Percentiles rank a stretch among this genome's conserved stretches.
These are phyloP conservation scores for Rhinocladiella similis DNA, from an alignment of 2,329 filamentous ascomycete species.

Conservation along the genomic window DNA sequence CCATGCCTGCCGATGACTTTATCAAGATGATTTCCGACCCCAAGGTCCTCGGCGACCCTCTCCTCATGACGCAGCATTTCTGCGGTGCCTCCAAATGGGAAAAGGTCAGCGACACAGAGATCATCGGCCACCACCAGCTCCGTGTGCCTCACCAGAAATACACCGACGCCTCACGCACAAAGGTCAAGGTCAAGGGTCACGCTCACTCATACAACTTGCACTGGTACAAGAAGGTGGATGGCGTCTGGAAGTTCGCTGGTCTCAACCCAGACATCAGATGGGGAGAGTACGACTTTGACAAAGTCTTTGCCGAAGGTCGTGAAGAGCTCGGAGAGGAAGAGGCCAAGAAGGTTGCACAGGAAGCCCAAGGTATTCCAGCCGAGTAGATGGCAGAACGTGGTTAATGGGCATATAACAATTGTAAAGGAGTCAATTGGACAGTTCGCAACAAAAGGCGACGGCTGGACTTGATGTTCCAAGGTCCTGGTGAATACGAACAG, in stretches of 20 bases:
- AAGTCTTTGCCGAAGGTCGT: slow-evolving; percentile 29
- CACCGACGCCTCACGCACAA: slow-evolving; percentile 48
- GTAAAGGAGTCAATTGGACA: no score
- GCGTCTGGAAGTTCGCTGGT: slow-evolving; percentile 35
- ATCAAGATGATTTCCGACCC: slow-evolving; percentile 59
- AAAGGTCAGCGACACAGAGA: slow-evolving; percentile 29
- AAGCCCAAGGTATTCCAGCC: slow-evolving; percentile 26
- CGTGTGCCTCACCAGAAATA: slow-evolving; percentile 64
- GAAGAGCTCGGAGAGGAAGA: slow-evolving; percentile 27
- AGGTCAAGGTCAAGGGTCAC: slow-evolving; percentile 60
- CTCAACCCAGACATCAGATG: slow-evolving; percentile 32
- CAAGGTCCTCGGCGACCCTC: slow-evolving; percentile 60
- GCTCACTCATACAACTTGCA: slow-evolving; percentile 43
- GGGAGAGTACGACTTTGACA: slow-evolving; percentile 33
- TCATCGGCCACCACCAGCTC: slow-evolving; percentile 33
- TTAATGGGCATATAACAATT: neutral
- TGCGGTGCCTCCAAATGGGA: slow-evolving; percentile 41
- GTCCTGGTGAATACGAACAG: no score
- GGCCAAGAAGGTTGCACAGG: slow-evolving; percentile 22
- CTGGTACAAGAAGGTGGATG: slow-evolving; percentile 35
- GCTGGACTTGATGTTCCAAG: no score
- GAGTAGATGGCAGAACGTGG: slow-evolving; percentile 2
- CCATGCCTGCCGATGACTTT: slow-evolving; percentile 63
- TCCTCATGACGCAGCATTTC: slow-evolving; percentile 66
- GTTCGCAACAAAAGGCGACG: no score